Evolutionary conservation across 768 basidiomycete genomes (phyloP), one percentile per base, ranked within the genome.

Genomic region (Royoungia palumana): DNA sequence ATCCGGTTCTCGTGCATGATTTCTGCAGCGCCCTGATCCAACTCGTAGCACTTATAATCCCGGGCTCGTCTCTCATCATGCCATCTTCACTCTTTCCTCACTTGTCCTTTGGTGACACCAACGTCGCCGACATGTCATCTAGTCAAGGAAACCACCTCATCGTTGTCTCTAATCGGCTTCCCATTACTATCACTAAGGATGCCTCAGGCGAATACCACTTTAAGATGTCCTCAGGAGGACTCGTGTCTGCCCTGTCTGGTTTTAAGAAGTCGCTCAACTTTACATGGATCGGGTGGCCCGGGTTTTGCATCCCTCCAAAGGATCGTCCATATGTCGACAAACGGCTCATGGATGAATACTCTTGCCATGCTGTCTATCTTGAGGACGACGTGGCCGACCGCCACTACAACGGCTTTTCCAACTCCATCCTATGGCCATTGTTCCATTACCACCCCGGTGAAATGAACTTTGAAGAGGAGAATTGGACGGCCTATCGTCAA

Each of bases 371-470:
- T 19, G 96, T 99, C 61, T 96, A 96, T 72, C 85, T 99, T 59
- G 89, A 94, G 53, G 95, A 97, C 65, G 95, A 98, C 62, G 82
- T 99, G 55, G 95, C 96, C n/a, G 96, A 99, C 69, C 81, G 87
- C 44, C 94, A 98, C 70, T 99, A 92, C 73, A 94, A 94, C 66
- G 92, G 96, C 47, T 98, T 99, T 79, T 95, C 94, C 59, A 99
- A 99, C 74, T 96, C 94, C 46, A 98, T 99, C 71, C 83, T 99
- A 43, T 99, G 96, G 96, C 96, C 96, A 3, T 76, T 99, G 40
- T 97, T 99, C 79, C 96, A 99, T 68, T 99, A 97, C 71, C 95
- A 98, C 68, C 96, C 96, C 8, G 95, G 95, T 55, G 96, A 98
- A 73, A 98, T 99, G 94, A 95, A 93, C 71, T 99, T 99, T 64